A percentile compares a stretch with the other conserved stretches of the same genome.
These are phyloP conservation scores for Penicillium thymicola DNA, from an alignment of 2,329 filamentous ascomycete genomes.

Conservation along the genomic window DNA sequence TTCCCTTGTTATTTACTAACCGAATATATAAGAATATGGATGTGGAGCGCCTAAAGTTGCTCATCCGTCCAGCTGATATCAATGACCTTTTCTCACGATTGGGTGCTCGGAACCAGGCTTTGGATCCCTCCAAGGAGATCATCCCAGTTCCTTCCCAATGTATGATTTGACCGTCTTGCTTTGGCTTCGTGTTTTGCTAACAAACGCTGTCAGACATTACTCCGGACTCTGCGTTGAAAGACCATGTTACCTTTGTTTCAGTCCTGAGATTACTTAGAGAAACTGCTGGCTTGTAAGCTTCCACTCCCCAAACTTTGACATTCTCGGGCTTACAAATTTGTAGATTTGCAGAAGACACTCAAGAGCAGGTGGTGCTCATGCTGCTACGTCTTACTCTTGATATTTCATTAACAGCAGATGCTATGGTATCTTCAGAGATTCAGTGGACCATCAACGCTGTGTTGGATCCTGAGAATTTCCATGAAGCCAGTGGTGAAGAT, in stretches of 20 bases:
- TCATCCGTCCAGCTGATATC: constrained; percentile 41
- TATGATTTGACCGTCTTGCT: constrained; percentile 10
- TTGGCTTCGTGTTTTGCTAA: constrained; percentile 3
- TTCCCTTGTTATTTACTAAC: constrained; percentile 9
- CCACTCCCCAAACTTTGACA: neutral
- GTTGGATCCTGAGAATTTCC: constrained; percentile 25
- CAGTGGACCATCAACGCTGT: constrained; percentile 34
- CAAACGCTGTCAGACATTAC: constrained; percentile 11
- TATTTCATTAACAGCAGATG: constrained; percentile 29
- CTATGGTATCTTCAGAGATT: constrained; percentile 29
- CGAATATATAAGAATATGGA: constrained; percentile 24
- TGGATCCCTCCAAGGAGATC: constrained; percentile 34
- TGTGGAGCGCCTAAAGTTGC: constrained; percentile 28
- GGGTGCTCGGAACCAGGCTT: constrained; percentile 52
- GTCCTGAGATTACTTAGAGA: constrained; percentile 34
- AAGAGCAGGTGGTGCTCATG: constrained; percentile 31
- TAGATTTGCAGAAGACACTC: constrained; percentile 35
- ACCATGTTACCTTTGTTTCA: constrained; percentile 29
- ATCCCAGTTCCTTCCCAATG: constrained; percentile 25
- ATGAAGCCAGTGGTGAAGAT: constrained; percentile 18
- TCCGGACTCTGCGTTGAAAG: constrained; percentile 13
- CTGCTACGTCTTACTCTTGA: constrained; percentile 40
- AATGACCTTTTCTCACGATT: constrained; percentile 57
- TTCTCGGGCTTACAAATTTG: constrained; percentile 8
- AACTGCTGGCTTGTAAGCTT: constrained; percentile 30